Percentiles rank a stretch among this genome's conserved stretches.
These are phyloP conservation scores for Volvox africanus DNA, from an alignment of 139 green algal species.

Conservation along the genomic window DNA sequence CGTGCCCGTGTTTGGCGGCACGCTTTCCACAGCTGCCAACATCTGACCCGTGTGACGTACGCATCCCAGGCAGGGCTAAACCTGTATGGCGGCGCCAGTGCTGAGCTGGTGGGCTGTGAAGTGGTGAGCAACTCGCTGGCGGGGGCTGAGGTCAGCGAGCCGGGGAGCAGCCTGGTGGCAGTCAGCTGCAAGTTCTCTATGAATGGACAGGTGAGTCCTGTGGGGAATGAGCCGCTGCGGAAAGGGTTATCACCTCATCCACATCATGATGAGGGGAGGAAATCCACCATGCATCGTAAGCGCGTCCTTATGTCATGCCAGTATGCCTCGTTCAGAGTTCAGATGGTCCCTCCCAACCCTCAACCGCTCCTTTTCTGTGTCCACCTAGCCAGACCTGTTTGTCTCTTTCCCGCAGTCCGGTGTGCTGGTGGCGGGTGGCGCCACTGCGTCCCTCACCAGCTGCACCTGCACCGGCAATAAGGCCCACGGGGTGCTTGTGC, in stretches of 20 bases:
- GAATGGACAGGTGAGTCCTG: slow-evolving; percentile 10
- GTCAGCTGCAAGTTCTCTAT: neutral
- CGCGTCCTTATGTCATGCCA: too few species aligned
- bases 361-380: too few species aligned
- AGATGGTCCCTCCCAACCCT: too few species aligned
- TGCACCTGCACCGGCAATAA: neutral
- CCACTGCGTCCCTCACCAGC: neutral
- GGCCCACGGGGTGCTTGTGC: slow-evolving; percentile 3
- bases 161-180: neutral
- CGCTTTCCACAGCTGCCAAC: too few species aligned
- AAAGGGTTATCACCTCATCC: too few species aligned
- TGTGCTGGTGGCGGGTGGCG: slow-evolving; percentile 10
- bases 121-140: neutral
- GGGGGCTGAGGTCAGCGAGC: slow-evolving; percentile 17
- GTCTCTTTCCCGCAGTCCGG: neutral
- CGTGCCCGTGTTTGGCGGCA: too few species aligned
- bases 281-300: too few species aligned
- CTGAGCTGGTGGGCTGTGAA: slow-evolving; percentile 18
- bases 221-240: neutral
- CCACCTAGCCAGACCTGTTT: too few species aligned
- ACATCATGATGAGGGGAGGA: too few species aligned
- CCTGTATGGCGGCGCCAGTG: neutral
- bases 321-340: too few species aligned
- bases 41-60: too few species aligned
- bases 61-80: neutral